Conservation (phyloP, 441 rosid species). For the Eruca vesicaria region DNA sequence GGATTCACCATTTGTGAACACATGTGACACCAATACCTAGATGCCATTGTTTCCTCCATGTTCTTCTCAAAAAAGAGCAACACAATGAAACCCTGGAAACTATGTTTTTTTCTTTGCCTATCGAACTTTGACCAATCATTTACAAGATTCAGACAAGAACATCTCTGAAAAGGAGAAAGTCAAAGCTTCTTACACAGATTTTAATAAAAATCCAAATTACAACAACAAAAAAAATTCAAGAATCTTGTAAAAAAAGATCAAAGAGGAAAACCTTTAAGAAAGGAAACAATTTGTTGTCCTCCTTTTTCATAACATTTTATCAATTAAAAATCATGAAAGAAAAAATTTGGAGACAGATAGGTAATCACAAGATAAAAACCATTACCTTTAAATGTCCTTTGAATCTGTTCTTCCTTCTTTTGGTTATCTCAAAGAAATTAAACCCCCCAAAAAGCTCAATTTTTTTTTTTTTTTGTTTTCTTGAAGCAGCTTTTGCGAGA, state of each 20-base stretch:
- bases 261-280: conserved; percentile 11
- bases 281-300: background rate
- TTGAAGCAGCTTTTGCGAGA: background rate
- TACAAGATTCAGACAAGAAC: conserved; percentile 23
- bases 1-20: conserved; percentile 74
- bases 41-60: conserved; percentile 62
- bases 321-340: background rate
- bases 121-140: conserved; percentile 8
- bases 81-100: background rate
- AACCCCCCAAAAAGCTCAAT: background rate
- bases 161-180: background rate
- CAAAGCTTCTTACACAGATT: background rate
- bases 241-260: conserved; percentile 16
- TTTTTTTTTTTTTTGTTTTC: background rate
- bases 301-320: background rate
- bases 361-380: conserved; percentile 3
- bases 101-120: background rate
- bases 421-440: background rate
- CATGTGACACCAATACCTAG: conserved; percentile 77
- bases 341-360: background rate
- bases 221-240: conserved; percentile 3
- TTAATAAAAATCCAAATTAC: conserved; percentile 17
- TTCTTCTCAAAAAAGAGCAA: conserved; percentile 18
- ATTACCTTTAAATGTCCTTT: conserved; percentile 21
- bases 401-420: background rate